Evolutionary conservation across 1,139 yeast species (phyloP).

Genomic region (Kluyveromyces marxianus): DNA sequence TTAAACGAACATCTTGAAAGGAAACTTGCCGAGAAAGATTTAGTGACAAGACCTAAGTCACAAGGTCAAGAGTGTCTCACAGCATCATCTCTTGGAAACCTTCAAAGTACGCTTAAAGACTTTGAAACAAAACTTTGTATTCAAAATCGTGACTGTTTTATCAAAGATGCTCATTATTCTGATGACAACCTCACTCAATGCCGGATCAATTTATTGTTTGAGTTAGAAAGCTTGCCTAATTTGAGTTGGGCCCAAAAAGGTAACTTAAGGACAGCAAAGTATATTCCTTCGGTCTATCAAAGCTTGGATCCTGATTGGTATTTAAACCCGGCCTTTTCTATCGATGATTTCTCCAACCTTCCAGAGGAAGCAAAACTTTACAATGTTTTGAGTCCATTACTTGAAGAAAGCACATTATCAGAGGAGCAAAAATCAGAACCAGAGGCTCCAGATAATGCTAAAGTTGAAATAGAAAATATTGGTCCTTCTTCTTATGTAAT

Average conservation of each 20-base stretch:
- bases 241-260: constrained; percentile 7
- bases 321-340: background rate
- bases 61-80: background rate
- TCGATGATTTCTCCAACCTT: constrained; percentile 1
- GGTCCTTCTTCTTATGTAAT: background rate
- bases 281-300: constrained; percentile 20
- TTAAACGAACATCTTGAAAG: constrained; percentile 2
- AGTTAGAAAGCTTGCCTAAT: constrained; percentile 23
- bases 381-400: background rate
- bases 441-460: background rate
- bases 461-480: background rate
- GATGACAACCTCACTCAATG: constrained; percentile 6
- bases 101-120: constrained; percentile 7
- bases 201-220: constrained; percentile 21
- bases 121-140: constrained; percentile 3
- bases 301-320: constrained; percentile 19
- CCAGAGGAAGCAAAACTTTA: background rate
- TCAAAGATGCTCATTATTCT: constrained; percentile 7
- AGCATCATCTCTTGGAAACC: background rate
- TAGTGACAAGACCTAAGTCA: background rate
- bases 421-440: background rate
- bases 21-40: background rate
- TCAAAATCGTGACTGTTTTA: constrained; percentile 9
- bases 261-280: constrained; percentile 24
- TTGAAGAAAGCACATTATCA: background rate